Conservation (phyloP, 2,329 filamentous ascomycete genomes). For the Neofusicoccum sp. region DNA sequence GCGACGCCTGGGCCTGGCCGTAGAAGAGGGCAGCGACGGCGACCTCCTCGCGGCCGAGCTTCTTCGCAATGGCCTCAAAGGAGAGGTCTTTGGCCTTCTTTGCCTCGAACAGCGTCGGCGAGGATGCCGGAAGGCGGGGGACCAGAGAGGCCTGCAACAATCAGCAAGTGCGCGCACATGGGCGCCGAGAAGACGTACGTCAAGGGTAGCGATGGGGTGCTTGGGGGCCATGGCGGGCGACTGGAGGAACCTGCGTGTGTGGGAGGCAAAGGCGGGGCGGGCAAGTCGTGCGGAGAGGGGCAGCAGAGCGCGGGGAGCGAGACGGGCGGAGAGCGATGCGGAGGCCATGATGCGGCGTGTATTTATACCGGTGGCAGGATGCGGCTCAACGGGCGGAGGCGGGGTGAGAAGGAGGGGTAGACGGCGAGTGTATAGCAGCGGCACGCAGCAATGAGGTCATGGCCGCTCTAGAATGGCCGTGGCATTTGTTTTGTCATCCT, state of each 20-base stretch:
- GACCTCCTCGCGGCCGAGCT: constrained; percentile 76
- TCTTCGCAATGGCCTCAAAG: constrained; percentile 74
- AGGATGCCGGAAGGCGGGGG: constrained; percentile 67
- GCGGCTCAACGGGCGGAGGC: constrained; percentile 4
- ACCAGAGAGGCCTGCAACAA: constrained; percentile 59
- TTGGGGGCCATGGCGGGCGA: constrained; percentile 31
- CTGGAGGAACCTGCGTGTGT: constrained; percentile 29
- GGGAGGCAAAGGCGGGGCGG: constrained; percentile 26
- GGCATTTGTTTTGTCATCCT: constrained; percentile 13
- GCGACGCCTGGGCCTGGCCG: constrained; percentile 72
- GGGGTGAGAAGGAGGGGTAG: constrained; percentile 1
- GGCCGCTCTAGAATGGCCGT: background rate
- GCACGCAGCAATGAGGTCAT: constrained; percentile 11
- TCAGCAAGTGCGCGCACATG: constrained; percentile 20
- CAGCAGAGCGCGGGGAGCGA: constrained; percentile 32
- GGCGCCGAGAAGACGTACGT: constrained; percentile 24
- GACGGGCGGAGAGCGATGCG: constrained; percentile 27
- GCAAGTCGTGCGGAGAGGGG: constrained; percentile 24
- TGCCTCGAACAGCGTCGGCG: constrained; percentile 72
- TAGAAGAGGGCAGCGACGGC: constrained; percentile 88
- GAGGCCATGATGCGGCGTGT: constrained; percentile 4
- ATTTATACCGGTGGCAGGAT: background rate
- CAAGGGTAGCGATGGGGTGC: constrained; percentile 39
- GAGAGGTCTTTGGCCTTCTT: constrained; percentile 73
- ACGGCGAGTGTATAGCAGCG: background rate